Base-by-base conservation (phyloP, 2,329 filamentous ascomycete species). In the Didymella sp. region DNA sequence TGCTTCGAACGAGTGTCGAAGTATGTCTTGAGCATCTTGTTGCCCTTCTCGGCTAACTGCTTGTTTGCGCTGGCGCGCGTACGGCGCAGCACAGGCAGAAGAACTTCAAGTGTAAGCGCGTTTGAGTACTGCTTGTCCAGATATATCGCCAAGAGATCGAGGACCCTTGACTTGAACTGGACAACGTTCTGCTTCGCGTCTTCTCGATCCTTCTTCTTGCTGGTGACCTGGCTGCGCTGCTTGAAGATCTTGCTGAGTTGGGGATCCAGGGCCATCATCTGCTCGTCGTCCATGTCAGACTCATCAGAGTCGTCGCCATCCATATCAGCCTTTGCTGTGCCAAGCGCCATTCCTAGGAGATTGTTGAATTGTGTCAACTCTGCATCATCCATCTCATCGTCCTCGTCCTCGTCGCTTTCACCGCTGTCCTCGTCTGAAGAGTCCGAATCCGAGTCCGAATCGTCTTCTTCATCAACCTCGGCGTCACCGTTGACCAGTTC, bases 101-200 rank as follows among this genome's bases (percentile, higher is more conserved):
- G 79, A 8, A 95, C 77, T 33, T 86, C 81, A 40, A 95, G 85
- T 0, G 87, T 85, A 1, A 93, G 79, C 1, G 84, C 77, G 66
- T 87, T 89, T 21, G 83, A 82, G 53, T 89, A 85, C 76, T 95
- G 89, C 66, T 89, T 89, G 74, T 90, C 92, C 62, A 95, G 82
- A 75, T 92, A 98, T 61, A 95, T 89, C 58, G 89, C 86, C 11
- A 98, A 82, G 1, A 98, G 84, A 71, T 98, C 95, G 4, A 98
- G 84, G 6, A 97, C 89, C 38, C 93, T 90, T 76, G 91, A 91
- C 81, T 99, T 99, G 84, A 99, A 96, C 77, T 94, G 93, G 69
- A 96, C 81, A 71, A 98, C 91, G 19, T 87, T 92, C 65, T 94
- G 90, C 72, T 91, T 95, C 51, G 94, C 93, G 58, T 94, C 89